A percentile compares a stretch with the other conserved stretches of the same genome.
Evolutionary conservation across 2,329 filamentous ascomycete genomes (phyloP).

Genomic region (Orbilia oligospora): DNA sequence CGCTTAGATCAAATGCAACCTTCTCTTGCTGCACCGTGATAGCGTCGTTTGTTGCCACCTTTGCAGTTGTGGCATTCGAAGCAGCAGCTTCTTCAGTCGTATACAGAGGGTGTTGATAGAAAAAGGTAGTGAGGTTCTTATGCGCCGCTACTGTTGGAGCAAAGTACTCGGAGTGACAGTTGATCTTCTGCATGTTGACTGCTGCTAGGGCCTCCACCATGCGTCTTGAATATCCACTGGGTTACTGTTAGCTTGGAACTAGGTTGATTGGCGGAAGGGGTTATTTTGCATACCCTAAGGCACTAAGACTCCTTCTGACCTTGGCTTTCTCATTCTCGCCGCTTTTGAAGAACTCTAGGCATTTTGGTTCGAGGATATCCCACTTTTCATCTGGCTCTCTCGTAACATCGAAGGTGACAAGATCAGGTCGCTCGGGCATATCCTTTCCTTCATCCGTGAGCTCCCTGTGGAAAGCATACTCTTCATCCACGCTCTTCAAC

Average conservation of each 20-base stretch:
- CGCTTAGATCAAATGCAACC: conserved; percentile 54
- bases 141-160: conserved; percentile 50
- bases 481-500: conserved; percentile 48
- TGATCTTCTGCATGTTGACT: conserved; percentile 53
- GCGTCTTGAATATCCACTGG: conserved; percentile 52
- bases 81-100: conserved; percentile 10
- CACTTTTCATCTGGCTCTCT: conserved; percentile 47
- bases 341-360: conserved; percentile 42
- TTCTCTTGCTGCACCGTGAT: conserved; percentile 53
- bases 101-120: conserved; percentile 57
- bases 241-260: neutral
- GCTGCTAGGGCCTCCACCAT: conserved; percentile 47
- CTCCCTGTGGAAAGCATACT: conserved; percentile 56
- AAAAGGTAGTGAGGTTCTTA: conserved; percentile 55
- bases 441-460: conserved; percentile 6
- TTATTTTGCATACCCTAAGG: conserved; percentile 39
- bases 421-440: conserved; percentile 39
- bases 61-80: conserved; percentile 20
- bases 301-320: conserved; percentile 45
- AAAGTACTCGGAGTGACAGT: conserved; percentile 57
- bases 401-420: conserved; percentile 54
- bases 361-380: conserved; percentile 40
- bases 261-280: neutral
- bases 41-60: conserved; percentile 29
- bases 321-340: conserved; percentile 14